Base-by-base conservation (phyloP, 2,329 filamentous ascomycete species). In the Coniella vitis region DNA sequence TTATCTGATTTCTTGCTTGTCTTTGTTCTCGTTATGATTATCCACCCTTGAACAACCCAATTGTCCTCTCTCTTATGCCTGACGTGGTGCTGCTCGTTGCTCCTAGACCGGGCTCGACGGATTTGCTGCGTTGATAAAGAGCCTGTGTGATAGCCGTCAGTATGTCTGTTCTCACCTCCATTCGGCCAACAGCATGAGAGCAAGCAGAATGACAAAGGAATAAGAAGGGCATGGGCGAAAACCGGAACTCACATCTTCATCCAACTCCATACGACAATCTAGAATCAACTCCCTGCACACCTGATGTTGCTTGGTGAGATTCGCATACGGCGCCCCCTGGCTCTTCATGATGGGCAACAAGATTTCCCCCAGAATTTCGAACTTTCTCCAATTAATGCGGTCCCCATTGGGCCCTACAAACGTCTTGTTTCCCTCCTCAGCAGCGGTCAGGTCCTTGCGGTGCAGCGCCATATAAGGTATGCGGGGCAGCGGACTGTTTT, bases 371-470 rank as follows among this genome's bases (percentile, higher is more conserved):
- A 97, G 83, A 29, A 98, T 85, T 66, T 97, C 91, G 60, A 97
- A 98, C 64, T 98, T 98, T 67, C 86, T 90, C 93, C 93, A 98
- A 64, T 97, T 97, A 63, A 98, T 87, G 45, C 87, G 76, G 54
- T 88, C 80, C 55, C 75, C 80, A 52, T 81, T 76, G 2, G 79
- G 75, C 7, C 86, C 88, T 2, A 97, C 73, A 63, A 95, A 91
- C 0, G 93, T 97, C 60, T 81, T 81, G 65, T 93, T 96, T 31
- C 91, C 93, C 66, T 95, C 87, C 61, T 95, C 89, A 1, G 93
- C 91, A 12, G 87, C 89, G 2, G 95, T 89, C 20, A 98, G 75
- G 67, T 98, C 93, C 55, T 90, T 80, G 38, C 88, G 81, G 62
- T 95, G 89, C 22, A 97, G 75, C 2, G 93, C 91, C 44, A 97